Base-by-base conservation (phyloP, 164 flowering plant species). In the Paratinospora sagittata region DNA sequence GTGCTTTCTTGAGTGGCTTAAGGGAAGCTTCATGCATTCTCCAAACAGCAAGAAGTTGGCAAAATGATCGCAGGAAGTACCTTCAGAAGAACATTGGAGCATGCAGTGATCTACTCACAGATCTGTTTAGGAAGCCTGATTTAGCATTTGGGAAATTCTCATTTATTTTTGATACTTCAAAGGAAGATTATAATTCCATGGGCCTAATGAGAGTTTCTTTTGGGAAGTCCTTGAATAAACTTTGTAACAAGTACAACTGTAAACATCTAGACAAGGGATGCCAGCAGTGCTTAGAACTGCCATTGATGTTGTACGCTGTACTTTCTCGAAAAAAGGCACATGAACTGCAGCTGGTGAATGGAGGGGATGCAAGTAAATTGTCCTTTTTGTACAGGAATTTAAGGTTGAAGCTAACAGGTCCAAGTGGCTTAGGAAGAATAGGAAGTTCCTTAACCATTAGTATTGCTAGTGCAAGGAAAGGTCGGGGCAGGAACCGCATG, bases 1-100 rank as follows among this genome's bases (percentile, higher is more conserved):
- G 99, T 81, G 99, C 97, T 47, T 91, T 87, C 73, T 79, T 95
- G 70, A 95, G 97, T 79, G 99, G 99, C 63, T 52, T 81, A 65
- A 75, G 83, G 71, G 83, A 81, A 71, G 83, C 83, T 73, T 86
- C 97, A 33, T 70, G 76, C 76, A 91, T 93, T 74, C 76, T 83
- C 37, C 83, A 68, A 69, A 81, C 84, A 65, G 71, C 84, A 0
- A 84, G 70, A 63, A 73, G 33, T 76, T 63, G 36, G 69, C 81
- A 78, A 63, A 74, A 69, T 70, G 76, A 72, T 79, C 47, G 76
- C 3, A 71, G 73, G 71, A 89, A 80, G 75, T 67, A 11, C 65
- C 27, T 70, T 24, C 82, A 17, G 33, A 85, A 80, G 75, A 81
- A 73, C 69, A 27, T 78, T 67, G 87, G 77, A 63, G 73, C 77